phyloP scores from a whole-genome alignment of 345 rosid genomes.

The Leavenworthia alabamica region DNA sequence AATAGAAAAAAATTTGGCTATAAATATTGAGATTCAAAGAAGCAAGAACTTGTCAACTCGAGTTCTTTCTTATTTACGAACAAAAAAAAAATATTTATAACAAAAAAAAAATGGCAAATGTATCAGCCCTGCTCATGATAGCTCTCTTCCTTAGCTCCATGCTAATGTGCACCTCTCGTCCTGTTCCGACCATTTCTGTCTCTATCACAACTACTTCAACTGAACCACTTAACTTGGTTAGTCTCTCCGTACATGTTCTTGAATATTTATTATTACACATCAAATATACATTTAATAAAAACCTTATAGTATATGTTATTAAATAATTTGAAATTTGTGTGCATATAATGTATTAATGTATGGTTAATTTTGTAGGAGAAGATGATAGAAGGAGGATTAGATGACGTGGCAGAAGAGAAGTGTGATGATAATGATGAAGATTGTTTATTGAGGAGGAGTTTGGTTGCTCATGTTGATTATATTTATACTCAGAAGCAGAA shows the following conservation, averaged over 20 bases:
- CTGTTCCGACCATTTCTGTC: neutral
- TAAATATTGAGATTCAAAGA: constrained; percentile 9
- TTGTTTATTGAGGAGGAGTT: constrained; percentile 50
- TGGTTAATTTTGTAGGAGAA: constrained; percentile 19
- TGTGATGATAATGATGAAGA: constrained; percentile 55
- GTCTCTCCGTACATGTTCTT: no score
- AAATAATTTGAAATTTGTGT: neutral
- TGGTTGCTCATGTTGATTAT: constrained; percentile 60
- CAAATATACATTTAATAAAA: neutral
- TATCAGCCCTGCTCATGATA: constrained; percentile 18
- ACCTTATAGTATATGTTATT: neutral
- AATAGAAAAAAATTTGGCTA: constrained; percentile 14
- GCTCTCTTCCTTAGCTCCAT: constrained; percentile 26
- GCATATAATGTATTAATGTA: neutral
- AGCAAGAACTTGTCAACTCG: neutral
- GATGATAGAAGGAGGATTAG: constrained; percentile 4
- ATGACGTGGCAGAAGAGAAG: constrained; percentile 27
- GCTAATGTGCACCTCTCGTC: constrained; percentile 26
- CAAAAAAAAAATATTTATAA: no score
- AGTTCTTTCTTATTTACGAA: neutral
- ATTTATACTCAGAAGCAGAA: constrained; percentile 38
- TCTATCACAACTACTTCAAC: neutral
- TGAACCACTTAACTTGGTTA: constrained; percentile 22
- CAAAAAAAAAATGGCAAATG: constrained; percentile 19
- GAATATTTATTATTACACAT: neutral